Base-by-base conservation (phyloP, 768 basidiomycete species). In the Kwoniella botswanensis region DNA sequence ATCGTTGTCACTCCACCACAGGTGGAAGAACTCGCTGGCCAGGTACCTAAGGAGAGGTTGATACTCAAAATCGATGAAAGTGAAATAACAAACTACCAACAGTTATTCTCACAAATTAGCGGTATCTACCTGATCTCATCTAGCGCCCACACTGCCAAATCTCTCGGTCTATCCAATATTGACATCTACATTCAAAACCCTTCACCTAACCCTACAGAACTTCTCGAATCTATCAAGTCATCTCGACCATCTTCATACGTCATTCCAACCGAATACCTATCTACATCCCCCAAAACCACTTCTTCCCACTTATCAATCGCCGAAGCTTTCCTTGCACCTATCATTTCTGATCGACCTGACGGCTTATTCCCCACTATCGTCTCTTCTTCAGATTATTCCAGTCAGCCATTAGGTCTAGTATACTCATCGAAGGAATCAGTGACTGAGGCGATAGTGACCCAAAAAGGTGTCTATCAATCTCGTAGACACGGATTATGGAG, bases 401-500 rank as follows among this genome's bases (percentile, higher is more conserved):
- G 79, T 12, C 73, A 78, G 21, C 76, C 84, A 1, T 89, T 98
- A 17, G 97, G 97, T 18, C 88, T 99, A 66, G 97, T 98, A 44
- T 99, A 99, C 85, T 98, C 97, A 12, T 98, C 96, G 22, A 77
- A 83, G 63, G 90, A 91, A 75, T 96, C 94, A 4, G 87, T 98
- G 76, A 88, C 87, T 60, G 93, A 95, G 82, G 91, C 92, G 75
- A 93, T 99, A 82, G 71, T 89, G 46, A 90, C 93, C 2, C 93
- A 94, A 29, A 91, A 90, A 79, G 97, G 97, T 17, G 91, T 96
- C 13, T 99, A 99, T 82, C 94, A 98, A 81, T 98, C 95, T 21
- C 89, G 97, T 71, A 94, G 93, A 81, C 93, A 96, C 78, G 95
- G 95, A 17, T 85, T 98, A 42, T 99, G 97, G 97, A 86, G 92